These are phyloP conservation scores for Erigeron philadelphicus DNA, from an alignment of 140 eudicot genomes.

Conservation along the genomic window DNA sequence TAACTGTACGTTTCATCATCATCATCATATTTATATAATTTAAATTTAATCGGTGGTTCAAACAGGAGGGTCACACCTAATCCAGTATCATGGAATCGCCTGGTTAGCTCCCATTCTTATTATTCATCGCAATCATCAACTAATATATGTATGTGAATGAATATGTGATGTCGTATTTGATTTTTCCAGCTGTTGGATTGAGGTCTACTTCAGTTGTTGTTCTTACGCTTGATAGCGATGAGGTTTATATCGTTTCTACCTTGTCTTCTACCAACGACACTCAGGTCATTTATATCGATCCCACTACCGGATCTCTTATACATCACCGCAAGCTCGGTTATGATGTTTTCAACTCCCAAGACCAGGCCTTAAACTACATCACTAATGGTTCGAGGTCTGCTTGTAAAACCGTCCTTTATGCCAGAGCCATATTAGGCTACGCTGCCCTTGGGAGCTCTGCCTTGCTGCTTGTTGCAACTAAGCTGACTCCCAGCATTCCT, in stretches of 20 bases:
- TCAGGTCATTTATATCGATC: conserved; percentile 83
- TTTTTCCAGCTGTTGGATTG: conserved; percentile 33
- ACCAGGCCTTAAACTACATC: conserved; percentile 64
- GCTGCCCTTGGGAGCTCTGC: conserved; percentile 71
- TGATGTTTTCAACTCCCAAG: conserved; percentile 68
- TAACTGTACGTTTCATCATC: too few species aligned
- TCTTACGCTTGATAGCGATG: conserved; percentile 53
- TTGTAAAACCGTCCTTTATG: conserved; percentile 60
- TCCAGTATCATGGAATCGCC: too few species aligned
- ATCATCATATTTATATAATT: too few species aligned
- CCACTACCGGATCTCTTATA: conserved; percentile 77
- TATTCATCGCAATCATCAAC: too few species aligned
- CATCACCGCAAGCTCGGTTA: conserved; percentile 47
- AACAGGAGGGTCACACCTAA: too few species aligned
- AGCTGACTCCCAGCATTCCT: conserved; percentile 64
- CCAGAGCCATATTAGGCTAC: conserved; percentile 83
- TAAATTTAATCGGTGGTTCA: too few species aligned
- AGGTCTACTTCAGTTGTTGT: conserved; percentile 76
- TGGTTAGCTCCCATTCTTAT: too few species aligned
- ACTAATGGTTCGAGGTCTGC: conserved; percentile 67
- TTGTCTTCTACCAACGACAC: conserved; percentile 63
- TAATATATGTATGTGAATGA: too few species aligned
- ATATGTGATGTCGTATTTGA: not conserved
- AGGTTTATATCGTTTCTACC: conserved; percentile 63
- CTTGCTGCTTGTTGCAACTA: conserved; percentile 79